A percentile compares a stretch with the other conserved stretches of the same genome.
Evolutionary conservation across 495 filamentous ascomycete genomes (phyloP).

Genomic region (Talaromyces nanjingensis): DNA sequence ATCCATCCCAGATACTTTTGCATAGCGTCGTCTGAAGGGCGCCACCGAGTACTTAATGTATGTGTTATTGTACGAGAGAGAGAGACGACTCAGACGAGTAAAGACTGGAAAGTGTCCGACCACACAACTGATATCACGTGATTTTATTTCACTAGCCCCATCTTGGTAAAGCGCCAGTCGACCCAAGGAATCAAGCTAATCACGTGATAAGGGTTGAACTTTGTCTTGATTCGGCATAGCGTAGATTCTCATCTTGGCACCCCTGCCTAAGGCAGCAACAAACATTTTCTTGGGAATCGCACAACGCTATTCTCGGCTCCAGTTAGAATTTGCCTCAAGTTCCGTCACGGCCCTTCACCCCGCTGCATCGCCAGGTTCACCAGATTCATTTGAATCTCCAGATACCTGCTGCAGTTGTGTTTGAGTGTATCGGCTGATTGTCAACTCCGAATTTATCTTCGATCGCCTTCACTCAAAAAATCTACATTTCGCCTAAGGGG

Average conservation of each 20-base stretch:
- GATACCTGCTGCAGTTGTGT: neutral
- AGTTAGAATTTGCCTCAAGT: conserved; percentile 9
- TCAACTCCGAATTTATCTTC: neutral
- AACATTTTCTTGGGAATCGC: conserved; percentile 7
- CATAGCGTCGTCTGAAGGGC: neutral
- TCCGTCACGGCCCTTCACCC: conserved; percentile 7
- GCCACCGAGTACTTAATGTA: neutral
- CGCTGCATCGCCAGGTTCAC: conserved; percentile 7
- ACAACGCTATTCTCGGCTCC: conserved; percentile 9
- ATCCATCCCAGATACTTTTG: neutral
- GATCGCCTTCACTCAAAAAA: conserved; percentile 4
- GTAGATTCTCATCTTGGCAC: neutral
- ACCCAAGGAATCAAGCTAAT: neutral
- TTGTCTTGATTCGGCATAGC: neutral
- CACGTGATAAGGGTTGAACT: neutral
- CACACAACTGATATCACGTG: neutral
- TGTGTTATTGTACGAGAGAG: neutral
- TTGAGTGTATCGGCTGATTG: neutral
- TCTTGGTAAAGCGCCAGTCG: neutral
- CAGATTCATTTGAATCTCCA: neutral
- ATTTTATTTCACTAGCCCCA: neutral
- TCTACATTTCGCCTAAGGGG: conserved; percentile 19
- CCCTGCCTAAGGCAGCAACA: neutral
- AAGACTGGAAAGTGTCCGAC: neutral
- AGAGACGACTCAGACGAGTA: neutral